phyloP scores from a whole-genome alignment of 352 stramenopile genomes.

The Phytophthora citrophthora region DNA sequence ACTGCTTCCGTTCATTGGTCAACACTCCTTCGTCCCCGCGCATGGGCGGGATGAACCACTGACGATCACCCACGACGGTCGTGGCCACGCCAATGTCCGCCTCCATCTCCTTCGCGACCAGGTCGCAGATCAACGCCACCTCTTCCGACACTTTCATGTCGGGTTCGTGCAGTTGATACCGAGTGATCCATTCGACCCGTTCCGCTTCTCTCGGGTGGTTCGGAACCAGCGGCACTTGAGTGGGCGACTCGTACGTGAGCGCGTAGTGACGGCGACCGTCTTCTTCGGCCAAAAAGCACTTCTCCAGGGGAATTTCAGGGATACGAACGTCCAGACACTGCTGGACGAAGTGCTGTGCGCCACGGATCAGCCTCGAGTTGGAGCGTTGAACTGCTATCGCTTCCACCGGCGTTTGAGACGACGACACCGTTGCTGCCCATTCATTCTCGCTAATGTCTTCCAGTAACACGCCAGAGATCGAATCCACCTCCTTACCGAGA shows the following conservation, averaged over 20 bases:
- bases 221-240: conserved; percentile 28
- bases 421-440: conserved; percentile 37
- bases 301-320: conserved; percentile 39
- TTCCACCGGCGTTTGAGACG: not conserved
- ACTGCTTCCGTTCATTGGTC: conserved; percentile 31
- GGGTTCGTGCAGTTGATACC: conserved; percentile 28
- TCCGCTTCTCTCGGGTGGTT: conserved; percentile 32
- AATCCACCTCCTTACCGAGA: conserved; percentile 29
- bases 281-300: conserved; percentile 50
- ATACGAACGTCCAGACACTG: conserved; percentile 61
- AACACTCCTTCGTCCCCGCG: conserved; percentile 11
- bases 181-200: conserved; percentile 39
- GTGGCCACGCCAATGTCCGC: conserved; percentile 39
- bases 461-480: conserved; percentile 19
- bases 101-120: conserved; percentile 57
- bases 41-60: conserved; percentile 31
- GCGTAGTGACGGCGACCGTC: conserved; percentile 46
- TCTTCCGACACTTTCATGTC: conserved; percentile 33
- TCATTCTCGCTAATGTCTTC: conserved; percentile 45
- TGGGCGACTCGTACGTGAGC: conserved; percentile 42
- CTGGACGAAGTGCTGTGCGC: conserved; percentile 51
- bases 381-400: conserved; percentile 7
- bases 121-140: conserved; percentile 54
- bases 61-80: conserved; percentile 27
- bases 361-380: conserved; percentile 18